Evolutionary conservation across 768 basidiomycete species (phyloP).

Genomic region (Termitomyces heimii): DNA sequence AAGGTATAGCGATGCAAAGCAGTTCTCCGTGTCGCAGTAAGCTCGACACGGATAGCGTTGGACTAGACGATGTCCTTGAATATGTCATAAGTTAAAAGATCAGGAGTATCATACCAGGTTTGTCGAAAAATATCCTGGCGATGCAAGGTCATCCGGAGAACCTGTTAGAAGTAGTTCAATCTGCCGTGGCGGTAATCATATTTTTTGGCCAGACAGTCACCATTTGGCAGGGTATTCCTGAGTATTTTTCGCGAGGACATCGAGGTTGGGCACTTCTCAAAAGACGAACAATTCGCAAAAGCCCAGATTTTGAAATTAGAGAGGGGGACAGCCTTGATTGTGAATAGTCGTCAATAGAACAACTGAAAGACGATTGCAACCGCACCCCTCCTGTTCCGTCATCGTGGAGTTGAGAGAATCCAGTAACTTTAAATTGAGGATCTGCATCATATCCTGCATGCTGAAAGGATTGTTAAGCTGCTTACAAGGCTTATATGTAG

Average conservation of each 20-base stretch:
- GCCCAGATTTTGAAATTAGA: conserved; percentile 63
- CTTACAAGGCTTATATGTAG: neutral
- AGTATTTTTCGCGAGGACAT: conserved; percentile 38
- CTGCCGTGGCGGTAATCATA: neutral
- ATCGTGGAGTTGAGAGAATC: conserved; percentile 62
- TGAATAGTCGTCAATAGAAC: neutral
- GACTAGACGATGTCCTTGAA: conserved; percentile 26
- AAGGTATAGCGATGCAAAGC: conserved; percentile 58
- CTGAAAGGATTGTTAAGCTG: conserved; percentile 17
- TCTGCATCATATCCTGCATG: conserved; percentile 45
- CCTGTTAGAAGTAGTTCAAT: conserved; percentile 23
- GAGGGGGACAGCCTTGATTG: conserved; percentile 38
- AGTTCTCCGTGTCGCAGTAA: conserved; percentile 53
- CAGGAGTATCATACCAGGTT: conserved; percentile 36
- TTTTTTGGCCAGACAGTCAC: conserved; percentile 20
- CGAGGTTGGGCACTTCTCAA: conserved; percentile 47
- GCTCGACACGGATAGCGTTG: conserved; percentile 49
- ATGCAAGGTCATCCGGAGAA: conserved; percentile 52
- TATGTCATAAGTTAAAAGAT: neutral
- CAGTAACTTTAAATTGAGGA: conserved; percentile 38
- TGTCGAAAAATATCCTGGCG: conserved; percentile 62
- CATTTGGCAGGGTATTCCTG: conserved; percentile 43
- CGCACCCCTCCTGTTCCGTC: conserved; percentile 56
- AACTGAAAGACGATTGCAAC: neutral
- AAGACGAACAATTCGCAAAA: conserved; percentile 41